Conservation (phyloP, 169 alveolate species). For the Plasmodium adleri region DNA sequence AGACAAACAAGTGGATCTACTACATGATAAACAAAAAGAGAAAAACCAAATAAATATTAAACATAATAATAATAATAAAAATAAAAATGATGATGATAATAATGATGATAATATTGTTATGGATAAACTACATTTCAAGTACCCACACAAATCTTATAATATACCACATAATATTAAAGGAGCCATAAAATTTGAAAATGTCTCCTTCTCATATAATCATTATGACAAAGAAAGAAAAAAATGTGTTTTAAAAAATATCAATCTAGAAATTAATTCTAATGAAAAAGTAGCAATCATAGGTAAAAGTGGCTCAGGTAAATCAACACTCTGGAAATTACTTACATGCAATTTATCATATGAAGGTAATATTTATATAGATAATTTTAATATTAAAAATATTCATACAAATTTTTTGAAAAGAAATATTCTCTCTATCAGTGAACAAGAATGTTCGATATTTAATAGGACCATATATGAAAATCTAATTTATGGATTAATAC, state of each 20-base stretch:
- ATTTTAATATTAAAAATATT: conserved; percentile 22
- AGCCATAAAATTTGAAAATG: conserved; percentile 32
- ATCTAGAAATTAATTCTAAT: conserved; percentile 77
- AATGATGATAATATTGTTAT: neutral
- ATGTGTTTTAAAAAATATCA: conserved; percentile 78
- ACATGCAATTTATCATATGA: conserved; percentile 36
- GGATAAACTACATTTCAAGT: no score
- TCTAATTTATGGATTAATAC: conserved; percentile 35
- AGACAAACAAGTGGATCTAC: no score
- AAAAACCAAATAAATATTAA: no score
- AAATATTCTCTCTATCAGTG: conserved; percentile 42
- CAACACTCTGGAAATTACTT: conserved; percentile 79
- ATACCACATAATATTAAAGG: conserved; percentile 17
- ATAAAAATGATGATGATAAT: neutral
- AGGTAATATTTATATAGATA: conserved; percentile 54
- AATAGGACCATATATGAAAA: conserved; percentile 66
- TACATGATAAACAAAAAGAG: no score
- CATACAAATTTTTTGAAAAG: conserved; percentile 37
- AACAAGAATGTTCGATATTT: conserved; percentile 51
- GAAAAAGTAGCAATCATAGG: conserved; percentile 86
- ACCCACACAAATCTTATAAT: no score
- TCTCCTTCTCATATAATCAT: conserved; percentile 24
- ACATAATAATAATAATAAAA: neutral
- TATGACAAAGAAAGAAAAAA: conserved; percentile 55
- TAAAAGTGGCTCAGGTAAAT: conserved; percentile 85